phyloP scores from a whole-genome alignment of 805 yeast genomes.

The Hemisphaericaspora nanyangensis region DNA sequence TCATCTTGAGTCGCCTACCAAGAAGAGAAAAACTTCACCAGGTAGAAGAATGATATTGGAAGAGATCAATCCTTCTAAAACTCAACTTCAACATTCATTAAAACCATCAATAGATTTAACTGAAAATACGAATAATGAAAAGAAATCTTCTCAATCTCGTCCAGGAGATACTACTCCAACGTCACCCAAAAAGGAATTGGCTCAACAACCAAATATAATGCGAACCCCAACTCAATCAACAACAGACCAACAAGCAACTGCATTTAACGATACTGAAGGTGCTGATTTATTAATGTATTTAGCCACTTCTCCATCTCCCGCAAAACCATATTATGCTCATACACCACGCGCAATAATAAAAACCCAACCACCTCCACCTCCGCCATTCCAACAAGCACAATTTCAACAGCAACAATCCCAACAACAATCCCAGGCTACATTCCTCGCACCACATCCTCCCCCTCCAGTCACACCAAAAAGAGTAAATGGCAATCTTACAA shows the following conservation, averaged over 20 bases:
- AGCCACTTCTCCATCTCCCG: conserved; percentile 80
- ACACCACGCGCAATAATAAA: conserved; percentile 24
- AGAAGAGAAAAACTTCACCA: conserved; percentile 17
- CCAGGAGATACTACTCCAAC: conserved; percentile 26
- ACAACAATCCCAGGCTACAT: conserved; percentile 3
- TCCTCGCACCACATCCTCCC: conserved; percentile 3
- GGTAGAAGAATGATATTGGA: conserved; percentile 26
- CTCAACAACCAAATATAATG: neutral
- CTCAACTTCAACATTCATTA: conserved; percentile 10
- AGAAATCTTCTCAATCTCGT: neutral
- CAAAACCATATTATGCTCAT: conserved; percentile 29
- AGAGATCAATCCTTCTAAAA: conserved; percentile 25
- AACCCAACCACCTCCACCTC: conserved; percentile 4
- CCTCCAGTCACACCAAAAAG: conserved; percentile 41
- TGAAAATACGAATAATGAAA: neutral
- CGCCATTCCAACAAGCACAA: no score
- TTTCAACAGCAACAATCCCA: conserved; percentile 14
- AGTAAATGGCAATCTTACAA: conserved; percentile 1
- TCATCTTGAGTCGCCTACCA: conserved; percentile 31
- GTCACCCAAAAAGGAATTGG: conserved; percentile 20
- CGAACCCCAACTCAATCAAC: conserved; percentile 37
- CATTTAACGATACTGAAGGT: conserved; percentile 54
- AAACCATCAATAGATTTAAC: conserved; percentile 29
- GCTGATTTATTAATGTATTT: conserved; percentile 77
- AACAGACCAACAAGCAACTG: conserved; percentile 11